Conservation (phyloP, 208 protist genomes). For the Leishmania aethiopica region DNA sequence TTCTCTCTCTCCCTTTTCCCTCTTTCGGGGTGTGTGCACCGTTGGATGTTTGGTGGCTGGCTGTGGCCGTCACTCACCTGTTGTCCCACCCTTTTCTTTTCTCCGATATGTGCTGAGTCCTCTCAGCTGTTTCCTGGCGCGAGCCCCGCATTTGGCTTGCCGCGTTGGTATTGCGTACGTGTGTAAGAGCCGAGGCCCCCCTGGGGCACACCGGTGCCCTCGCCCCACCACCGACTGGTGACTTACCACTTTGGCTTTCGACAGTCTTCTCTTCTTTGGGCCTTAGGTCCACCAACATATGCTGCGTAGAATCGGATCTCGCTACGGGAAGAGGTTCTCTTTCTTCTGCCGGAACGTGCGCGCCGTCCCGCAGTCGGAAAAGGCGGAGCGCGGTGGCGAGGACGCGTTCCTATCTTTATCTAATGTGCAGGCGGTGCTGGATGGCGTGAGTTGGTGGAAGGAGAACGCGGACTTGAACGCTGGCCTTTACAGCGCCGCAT, state of each 20-base stretch:
- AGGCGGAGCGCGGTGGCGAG: conserved; percentile 60
- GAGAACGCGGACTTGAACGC: conserved; percentile 61
- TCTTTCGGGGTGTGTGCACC: not conserved
- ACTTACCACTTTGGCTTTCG: not conserved
- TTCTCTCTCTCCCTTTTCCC: not conserved
- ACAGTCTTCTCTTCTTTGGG: not conserved
- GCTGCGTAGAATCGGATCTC: conserved; percentile 14
- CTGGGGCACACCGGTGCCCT: not conserved
- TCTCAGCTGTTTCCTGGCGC: not conserved
- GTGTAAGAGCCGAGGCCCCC: not conserved
- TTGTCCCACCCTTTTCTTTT: conserved; percentile 1
- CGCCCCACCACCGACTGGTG: not conserved
- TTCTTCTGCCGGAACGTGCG: conserved; percentile 57
- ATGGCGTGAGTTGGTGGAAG: conserved; percentile 81
- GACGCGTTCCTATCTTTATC: conserved; percentile 67
- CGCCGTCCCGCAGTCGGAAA: conserved; percentile 37
- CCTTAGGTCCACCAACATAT: not conserved
- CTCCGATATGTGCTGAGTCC: not conserved
- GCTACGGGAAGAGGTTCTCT: conserved; percentile 25
- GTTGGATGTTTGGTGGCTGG: not conserved
- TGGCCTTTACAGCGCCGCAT: conserved; percentile 66
- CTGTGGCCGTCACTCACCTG: not conserved
- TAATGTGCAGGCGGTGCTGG: conserved; percentile 60
- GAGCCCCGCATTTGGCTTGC: not conserved
- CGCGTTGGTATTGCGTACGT: not conserved